These are phyloP conservation scores for Immersiella caudata DNA, from an alignment of 495 filamentous ascomycete species.

Conservation along the genomic window DNA sequence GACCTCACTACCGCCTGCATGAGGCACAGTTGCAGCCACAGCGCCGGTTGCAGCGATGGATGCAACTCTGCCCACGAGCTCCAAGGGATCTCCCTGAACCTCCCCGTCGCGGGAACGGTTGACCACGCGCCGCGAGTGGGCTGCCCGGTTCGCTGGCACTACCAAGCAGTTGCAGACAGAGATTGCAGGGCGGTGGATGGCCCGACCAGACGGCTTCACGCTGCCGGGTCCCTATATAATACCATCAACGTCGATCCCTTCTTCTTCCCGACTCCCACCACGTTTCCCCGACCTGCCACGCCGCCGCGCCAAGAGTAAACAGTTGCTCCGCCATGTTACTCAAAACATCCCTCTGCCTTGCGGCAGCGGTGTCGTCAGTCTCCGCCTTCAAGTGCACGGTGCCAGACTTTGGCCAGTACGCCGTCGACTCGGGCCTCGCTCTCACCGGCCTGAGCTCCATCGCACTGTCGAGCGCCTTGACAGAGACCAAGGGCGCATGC, in stretches of 20 bases:
- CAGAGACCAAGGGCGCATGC: slow-evolving; percentile 25
- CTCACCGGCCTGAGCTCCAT: slow-evolving; percentile 29
- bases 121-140: slow-evolving; percentile 6
- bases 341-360: slow-evolving; percentile 15
- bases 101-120: slow-evolving; percentile 2
- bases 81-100: slow-evolving; percentile 4
- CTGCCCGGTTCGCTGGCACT: slow-evolving; percentile 14
- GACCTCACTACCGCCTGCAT: slow-evolving; percentile 16
- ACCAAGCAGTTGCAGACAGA: slow-evolving; percentile 15
- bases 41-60: slow-evolving; percentile 11
- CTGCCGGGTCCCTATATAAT: slow-evolving; percentile 10
- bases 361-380: slow-evolving; percentile 13
- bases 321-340: background rate
- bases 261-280: slow-evolving; percentile 7
- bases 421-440: slow-evolving; percentile 32
- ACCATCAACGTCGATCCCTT: slow-evolving; percentile 19
- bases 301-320: slow-evolving; percentile 3
- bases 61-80: slow-evolving; percentile 11
- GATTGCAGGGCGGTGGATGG: slow-evolving; percentile 2
- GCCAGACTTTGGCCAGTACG: slow-evolving; percentile 25
- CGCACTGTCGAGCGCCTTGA: slow-evolving; percentile 24
- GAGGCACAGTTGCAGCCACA: slow-evolving; percentile 17
- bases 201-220: slow-evolving; percentile 1
- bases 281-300: background rate
- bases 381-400: slow-evolving; percentile 7